Conservation (phyloP, 2,329 filamentous ascomycete species). For the Botryotinia narcissicola region DNA sequence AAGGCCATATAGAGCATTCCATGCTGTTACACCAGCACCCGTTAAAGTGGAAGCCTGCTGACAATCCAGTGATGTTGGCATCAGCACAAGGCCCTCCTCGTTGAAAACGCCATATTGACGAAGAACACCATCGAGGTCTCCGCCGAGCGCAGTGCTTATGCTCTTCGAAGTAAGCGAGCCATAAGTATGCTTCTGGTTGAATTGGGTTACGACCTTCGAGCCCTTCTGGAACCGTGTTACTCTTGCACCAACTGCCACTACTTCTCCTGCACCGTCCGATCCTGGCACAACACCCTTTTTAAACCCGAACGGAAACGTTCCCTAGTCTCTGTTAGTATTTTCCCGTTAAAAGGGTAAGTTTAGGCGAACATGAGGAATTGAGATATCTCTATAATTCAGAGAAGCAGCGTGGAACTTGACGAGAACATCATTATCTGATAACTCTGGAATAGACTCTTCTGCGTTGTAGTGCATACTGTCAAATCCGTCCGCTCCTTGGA, state of each 20-base stretch:
- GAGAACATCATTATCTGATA: not conserved
- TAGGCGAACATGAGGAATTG: not conserved
- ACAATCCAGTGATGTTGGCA: constrained; percentile 55
- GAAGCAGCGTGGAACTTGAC: constrained; percentile 21
- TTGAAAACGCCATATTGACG: constrained; percentile 45
- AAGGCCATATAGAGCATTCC: constrained; percentile 61
- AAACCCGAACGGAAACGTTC: constrained; percentile 8
- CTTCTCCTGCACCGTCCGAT: constrained; percentile 20
- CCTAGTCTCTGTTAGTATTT: not conserved
- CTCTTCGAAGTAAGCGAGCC: not conserved
- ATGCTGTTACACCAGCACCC: constrained; percentile 61
- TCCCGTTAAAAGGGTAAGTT: not conserved
- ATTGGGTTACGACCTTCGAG: constrained; percentile 37
- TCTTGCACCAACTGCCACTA: constrained; percentile 34
- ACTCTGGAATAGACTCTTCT: not conserved
- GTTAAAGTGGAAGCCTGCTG: constrained; percentile 60
- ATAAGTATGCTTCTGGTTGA: constrained; percentile 21
- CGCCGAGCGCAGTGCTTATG: constrained; percentile 27
- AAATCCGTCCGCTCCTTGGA: not conserved
- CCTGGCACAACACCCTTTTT: constrained; percentile 5
- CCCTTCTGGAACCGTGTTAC: constrained; percentile 35
- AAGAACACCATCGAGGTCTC: constrained; percentile 42
- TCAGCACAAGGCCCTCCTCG: constrained; percentile 50
- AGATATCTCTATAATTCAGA: constrained; percentile 25
- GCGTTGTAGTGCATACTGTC: not conserved